phyloP scores from a whole-genome alignment of 164 flowering plant genomes.

The Berberis thunbergii region DNA sequence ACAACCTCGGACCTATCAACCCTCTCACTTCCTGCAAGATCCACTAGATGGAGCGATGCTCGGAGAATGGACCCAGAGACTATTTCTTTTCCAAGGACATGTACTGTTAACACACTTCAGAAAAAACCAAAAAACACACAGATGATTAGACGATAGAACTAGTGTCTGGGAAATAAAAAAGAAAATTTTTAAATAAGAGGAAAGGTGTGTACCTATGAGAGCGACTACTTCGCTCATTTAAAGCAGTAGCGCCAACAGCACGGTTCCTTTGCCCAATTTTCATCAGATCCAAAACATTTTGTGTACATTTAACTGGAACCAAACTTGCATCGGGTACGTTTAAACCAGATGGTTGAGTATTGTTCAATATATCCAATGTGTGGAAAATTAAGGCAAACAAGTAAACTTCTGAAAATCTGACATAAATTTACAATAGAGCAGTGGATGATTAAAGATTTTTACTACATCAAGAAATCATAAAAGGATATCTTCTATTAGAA shows the following conservation, averaged over 20 bases:
- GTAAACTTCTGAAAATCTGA: neutral
- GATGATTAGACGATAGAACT: neutral
- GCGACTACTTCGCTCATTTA: constrained; percentile 88
- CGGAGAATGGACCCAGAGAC: constrained; percentile 52
- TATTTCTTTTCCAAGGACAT: constrained; percentile 74
- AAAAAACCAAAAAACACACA: neutral
- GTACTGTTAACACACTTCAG: constrained; percentile 70
- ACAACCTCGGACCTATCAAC: constrained; percentile 84
- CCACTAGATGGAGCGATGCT: constrained; percentile 90
- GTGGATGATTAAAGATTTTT: neutral
- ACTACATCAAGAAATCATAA: neutral
- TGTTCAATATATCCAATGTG: constrained; percentile 80
- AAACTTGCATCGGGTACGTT: constrained; percentile 88
- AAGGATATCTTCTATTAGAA: constrained; percentile 82
- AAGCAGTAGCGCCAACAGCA: constrained; percentile 87
- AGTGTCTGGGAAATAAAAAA: constrained; percentile 3
- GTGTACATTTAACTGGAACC: constrained; percentile 55
- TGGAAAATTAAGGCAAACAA: constrained; percentile 30
- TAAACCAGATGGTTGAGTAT: constrained; percentile 66
- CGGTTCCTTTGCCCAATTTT: constrained; percentile 72
- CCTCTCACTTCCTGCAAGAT: constrained; percentile 95
- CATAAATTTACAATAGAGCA: neutral
- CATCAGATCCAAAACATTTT: constrained; percentile 82
- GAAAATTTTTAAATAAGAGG: neutral
- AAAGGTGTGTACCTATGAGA: constrained; percentile 61